Evolutionary conservation across 2,329 filamentous ascomycete genomes (phyloP).

Genomic region (Raffaelea albimanens): DNA sequence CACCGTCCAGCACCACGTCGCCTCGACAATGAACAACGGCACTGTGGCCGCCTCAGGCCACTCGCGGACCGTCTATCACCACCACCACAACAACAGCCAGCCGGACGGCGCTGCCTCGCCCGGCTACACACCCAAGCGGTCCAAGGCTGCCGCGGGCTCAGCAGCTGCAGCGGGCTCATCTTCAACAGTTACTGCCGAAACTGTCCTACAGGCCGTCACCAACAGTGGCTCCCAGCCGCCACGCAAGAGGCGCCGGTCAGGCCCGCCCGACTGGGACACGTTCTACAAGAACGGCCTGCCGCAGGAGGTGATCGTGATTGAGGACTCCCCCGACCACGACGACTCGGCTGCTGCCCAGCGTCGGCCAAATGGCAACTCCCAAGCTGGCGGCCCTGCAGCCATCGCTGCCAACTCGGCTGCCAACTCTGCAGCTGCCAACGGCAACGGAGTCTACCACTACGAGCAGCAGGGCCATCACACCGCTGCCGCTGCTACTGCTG

Average conservation of each 20-base stretch:
- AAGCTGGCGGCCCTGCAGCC: no score
- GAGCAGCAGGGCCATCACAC: constrained; percentile 17
- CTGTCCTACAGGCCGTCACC: constrained; percentile 19
- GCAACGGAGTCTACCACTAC: background rate
- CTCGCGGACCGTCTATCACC: constrained; percentile 1
- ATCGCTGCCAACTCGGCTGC: no score
- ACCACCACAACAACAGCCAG: background rate
- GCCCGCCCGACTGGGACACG: constrained; percentile 65
- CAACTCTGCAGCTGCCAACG: background rate
- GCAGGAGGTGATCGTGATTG: constrained; percentile 78
- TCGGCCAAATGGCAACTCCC: constrained; percentile 18
- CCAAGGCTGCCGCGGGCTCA: background rate
- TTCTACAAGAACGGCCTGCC: constrained; percentile 80
- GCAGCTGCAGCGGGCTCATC: background rate
- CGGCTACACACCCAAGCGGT: constrained; percentile 18
- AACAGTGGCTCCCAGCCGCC: constrained; percentile 21
- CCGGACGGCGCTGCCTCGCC: constrained; percentile 13
- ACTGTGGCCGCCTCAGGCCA: constrained; percentile 1
- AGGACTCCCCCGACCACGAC: constrained; percentile 57
- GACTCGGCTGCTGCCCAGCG: constrained; percentile 7
- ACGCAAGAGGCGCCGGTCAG: constrained; percentile 47
- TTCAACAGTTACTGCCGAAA: constrained; percentile 10
- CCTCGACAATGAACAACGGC: constrained; percentile 7
- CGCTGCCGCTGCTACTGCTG: constrained; percentile 2
- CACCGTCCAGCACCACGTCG: background rate